Base-by-base conservation (phyloP, 2,329 filamentous ascomycete genomes). In the Fusarium sacchari region DNA sequence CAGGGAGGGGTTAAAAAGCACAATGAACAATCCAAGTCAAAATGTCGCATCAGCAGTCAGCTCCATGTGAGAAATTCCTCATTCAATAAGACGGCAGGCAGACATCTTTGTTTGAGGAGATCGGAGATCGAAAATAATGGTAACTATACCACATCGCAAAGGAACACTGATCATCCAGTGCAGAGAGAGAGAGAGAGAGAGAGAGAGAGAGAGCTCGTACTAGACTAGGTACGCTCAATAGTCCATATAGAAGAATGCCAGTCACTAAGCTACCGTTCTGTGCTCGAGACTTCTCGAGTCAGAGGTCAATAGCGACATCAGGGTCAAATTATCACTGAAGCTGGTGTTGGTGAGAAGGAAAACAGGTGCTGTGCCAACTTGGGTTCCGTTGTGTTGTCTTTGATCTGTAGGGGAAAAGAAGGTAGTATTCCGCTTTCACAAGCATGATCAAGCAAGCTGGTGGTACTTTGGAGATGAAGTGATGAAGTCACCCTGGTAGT, bases 401-500 rank as follows among this genome's bases (percentile, higher is more conserved):
- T 37, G 36, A 39, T 43, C 44, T 43, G 22, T 30, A 28, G 18
- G n/a, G 22, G 43, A 10, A 64, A 20, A 52, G 44, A 66, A 57
- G 46, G 28, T 15, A 32, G 30, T 20, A 30, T 26, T 30, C 52
- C 36, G 30, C 32, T 22, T 44, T 24, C 34, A 46, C 24, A 34
- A 42, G 32, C 14, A 46, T 30, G 18, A 34, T 42, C 39, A 53
- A 30, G 43, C 39, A 53, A 30, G 43, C 18, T 55, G 62, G 53
- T 37, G 39, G 42, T 40, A 30, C n/a, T 55, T 60, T 58, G 36
- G 57, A 59, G 43, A 60, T 60, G 42, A 53, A 50, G 55, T 26
- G 57, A 67, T 67, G 63, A 71, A 74, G 55, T 72, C 61, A 71
- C 64, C 44, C 44, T 30, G 64, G 55, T 26, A 67, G 47, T 67